A percentile compares a stretch with the other conserved stretches of the same genome.
phyloP scores from a whole-genome alignment of 2,329 filamentous ascomycete genomes.

The Mycocentrospora acerina region DNA sequence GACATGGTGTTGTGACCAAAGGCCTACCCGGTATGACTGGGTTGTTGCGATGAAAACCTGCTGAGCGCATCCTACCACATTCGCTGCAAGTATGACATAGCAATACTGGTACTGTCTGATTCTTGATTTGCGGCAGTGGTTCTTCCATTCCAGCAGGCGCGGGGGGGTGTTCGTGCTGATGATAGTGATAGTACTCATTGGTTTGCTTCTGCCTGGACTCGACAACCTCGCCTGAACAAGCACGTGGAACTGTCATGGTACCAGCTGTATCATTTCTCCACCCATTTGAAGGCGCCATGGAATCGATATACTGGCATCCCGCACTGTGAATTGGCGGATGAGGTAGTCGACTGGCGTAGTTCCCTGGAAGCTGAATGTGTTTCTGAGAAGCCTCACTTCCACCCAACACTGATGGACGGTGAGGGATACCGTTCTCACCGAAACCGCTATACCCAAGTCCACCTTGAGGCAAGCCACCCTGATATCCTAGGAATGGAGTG shows the following conservation, averaged over 20 bases:
- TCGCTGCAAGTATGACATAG: constrained; percentile 39
- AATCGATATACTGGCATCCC: constrained; percentile 21
- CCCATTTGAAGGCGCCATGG: constrained; percentile 8
- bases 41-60: constrained; percentile 36
- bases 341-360: constrained; percentile 11
- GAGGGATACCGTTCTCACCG: constrained; percentile 12
- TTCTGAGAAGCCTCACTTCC: constrained; percentile 9
- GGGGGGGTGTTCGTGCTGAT: constrained; percentile 13
- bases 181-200: constrained; percentile 19
- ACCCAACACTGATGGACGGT: constrained; percentile 21
- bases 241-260: constrained; percentile 15
- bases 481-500: constrained; percentile 18
- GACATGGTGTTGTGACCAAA: constrained; percentile 25
- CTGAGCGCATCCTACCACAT: constrained; percentile 37
- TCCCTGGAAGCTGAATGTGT: constrained; percentile 8
- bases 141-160: constrained; percentile 7
- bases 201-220: constrained; percentile 14
- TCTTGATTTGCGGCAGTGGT: constrained; percentile 12
- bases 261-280: constrained; percentile 2
- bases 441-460: constrained; percentile 11
- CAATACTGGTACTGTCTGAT: constrained; percentile 23
- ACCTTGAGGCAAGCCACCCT: constrained; percentile 13
- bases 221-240: constrained; percentile 9
- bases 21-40: constrained; percentile 38
- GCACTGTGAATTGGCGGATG: constrained; percentile 13